phyloP scores from a whole-genome alignment of 345 rosid genomes.

The Crucihimalaya himalaica region DNA sequence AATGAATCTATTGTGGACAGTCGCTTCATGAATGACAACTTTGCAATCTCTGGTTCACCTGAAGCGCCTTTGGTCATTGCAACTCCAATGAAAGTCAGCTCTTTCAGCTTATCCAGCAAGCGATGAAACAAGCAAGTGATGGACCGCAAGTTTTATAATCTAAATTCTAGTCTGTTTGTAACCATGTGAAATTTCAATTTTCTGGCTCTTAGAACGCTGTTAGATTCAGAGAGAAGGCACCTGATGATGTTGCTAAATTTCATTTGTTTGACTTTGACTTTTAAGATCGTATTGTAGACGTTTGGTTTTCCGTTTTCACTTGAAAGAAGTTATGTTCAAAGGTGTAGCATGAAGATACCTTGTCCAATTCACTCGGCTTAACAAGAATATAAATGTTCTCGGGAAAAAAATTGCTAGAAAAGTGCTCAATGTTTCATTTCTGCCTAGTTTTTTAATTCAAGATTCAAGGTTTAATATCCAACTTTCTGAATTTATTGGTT shows the following conservation, averaged over 20 bases:
- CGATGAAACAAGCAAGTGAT: slow-evolving; percentile 46
- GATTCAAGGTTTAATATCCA: neutral
- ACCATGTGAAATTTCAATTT: slow-evolving; percentile 8
- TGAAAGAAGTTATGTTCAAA: neutral
- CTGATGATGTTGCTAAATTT: slow-evolving; percentile 16
- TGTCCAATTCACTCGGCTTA: neutral
- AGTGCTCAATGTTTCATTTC: neutral
- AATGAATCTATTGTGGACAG: slow-evolving; percentile 95
- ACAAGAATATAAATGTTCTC: no score
- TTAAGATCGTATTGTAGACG: slow-evolving; percentile 9
- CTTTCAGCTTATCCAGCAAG: slow-evolving; percentile 91
- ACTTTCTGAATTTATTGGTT: no score
- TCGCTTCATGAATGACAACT: slow-evolving; percentile 98
- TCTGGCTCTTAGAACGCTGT: slow-evolving; percentile 26
- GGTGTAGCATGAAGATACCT: slow-evolving; percentile 17
- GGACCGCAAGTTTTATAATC: neutral
- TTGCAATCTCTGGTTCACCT: slow-evolving; percentile 84
- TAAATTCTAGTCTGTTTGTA: slow-evolving; percentile 30
- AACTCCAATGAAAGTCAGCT: slow-evolving; percentile 92
- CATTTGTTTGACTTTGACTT: slow-evolving; percentile 13
- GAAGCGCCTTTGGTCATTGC: slow-evolving; percentile 99
- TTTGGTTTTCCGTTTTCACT: neutral
- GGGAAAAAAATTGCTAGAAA: neutral
- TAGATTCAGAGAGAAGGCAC: slow-evolving; percentile 20
- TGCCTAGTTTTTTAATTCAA: neutral